Conservation (phyloP, 192 early-diverging fungal species). For the Tieghemiomyces parasiticus region DNA sequence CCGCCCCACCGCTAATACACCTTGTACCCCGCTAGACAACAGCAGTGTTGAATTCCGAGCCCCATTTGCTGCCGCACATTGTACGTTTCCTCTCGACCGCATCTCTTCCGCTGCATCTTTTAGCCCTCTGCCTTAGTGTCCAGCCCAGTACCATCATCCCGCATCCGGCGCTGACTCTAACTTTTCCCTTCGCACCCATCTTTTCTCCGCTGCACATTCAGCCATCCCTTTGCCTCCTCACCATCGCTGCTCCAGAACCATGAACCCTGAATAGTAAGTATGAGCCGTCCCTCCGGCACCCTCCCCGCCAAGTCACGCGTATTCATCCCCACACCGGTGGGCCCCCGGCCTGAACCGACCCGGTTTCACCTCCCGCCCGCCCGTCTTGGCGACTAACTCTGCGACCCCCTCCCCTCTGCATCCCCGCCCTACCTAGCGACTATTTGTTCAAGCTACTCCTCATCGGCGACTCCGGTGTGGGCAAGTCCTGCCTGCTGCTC, state of each 20-base stretch:
- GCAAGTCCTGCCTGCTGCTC: conserved; percentile 92
- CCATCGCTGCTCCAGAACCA: background rate
- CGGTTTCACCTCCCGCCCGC: too few relatives aligned
- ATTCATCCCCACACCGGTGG: too few relatives aligned
- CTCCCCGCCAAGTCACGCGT: background rate
- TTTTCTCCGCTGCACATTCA: background rate
- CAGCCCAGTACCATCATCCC: background rate
- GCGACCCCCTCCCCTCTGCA: background rate
- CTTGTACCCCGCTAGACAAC: too few relatives aligned
- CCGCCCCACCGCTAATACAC: too few relatives aligned
- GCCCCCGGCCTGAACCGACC: too few relatives aligned
- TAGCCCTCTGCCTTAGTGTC: too few relatives aligned
- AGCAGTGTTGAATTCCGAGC: too few relatives aligned
- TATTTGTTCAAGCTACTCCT: conserved; percentile 98
- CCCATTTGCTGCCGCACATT: too few relatives aligned
- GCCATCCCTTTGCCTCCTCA: background rate
- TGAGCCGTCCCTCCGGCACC: background rate
- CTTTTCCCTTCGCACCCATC: background rate
- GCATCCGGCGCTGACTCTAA: background rate
- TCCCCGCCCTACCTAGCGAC: conserved; percentile 42
- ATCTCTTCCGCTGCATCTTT: too few relatives aligned
- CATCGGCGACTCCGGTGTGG: conserved; percentile 96
- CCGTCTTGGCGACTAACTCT: too few relatives aligned
- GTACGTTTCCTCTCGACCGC: too few relatives aligned
- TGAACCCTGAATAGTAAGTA: conserved; percentile 33